Evolutionary conservation across 768 basidiomycete genomes (phyloP), one percentile per base, ranked within the genome.

Genomic region (Leccinum boreale): DNA sequence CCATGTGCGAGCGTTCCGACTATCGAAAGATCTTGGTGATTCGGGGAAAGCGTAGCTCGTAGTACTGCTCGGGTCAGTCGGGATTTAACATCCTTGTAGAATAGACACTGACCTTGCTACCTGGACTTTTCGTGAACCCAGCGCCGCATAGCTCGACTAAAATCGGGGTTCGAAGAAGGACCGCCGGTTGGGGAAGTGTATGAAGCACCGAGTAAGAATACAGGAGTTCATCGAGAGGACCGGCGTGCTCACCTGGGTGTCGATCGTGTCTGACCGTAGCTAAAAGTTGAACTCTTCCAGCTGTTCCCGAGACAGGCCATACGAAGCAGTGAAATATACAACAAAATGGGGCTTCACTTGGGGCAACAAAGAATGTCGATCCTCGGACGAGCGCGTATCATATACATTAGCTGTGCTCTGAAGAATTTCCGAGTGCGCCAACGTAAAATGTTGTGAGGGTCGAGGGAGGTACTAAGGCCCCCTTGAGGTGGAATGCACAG

Each of bases 11-110:
- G 17, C 92, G 81, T 58, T 92, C 89, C 23, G 67, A 71, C 0
- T 74, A 65, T 6, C 86, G 82, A 68, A 82, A 83, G 2, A 86
- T 73, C 67, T 94, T 94, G 36, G 80, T 79, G 29, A 95, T 78
- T 50, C 94, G 79, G 0, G 94, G 91, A 69, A 89, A 95, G 21
- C 94, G 86, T 5, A 94, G 77, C 62, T 90, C 90, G 67, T 94
- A 94, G 65, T 86, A 78, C 91, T 92, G 58, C 14, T 56, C 19
- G 2, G 36, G 60, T 53, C 26, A 29, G 47, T 33, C 53, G 46
- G 52, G 35, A 11, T 14, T 50, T 36, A 26, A 39, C 12, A 7
- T 9, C 15, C 17, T 21, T 10, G 6, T 5, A 31, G 42, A 1
- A 5, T 33, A 29, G 14, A 35, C 9, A 68, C 79, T 52, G 54